These are phyloP conservation scores for Hyphodiscus hymeniophilus DNA, from an alignment of 495 filamentous ascomycete genomes.

Conservation along the genomic window DNA sequence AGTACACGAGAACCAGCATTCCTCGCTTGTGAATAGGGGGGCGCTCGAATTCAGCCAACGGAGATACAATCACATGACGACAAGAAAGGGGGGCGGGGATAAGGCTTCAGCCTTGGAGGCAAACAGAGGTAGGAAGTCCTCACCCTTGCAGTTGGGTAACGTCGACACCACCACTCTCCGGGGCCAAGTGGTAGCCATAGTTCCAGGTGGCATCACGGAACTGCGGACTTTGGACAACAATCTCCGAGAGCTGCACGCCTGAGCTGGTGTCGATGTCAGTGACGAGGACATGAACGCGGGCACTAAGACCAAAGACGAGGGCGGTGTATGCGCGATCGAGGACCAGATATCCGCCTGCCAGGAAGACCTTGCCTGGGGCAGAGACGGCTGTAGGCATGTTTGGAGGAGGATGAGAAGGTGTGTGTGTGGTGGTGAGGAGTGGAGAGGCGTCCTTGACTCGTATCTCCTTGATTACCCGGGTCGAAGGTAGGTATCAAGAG, in stretches of 20 bases:
- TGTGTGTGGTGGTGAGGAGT: background rate
- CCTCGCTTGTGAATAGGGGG: background rate
- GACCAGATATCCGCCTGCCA: constrained; percentile 91
- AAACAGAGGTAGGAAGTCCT: constrained; percentile 6
- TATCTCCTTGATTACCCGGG: no score
- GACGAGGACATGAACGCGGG: constrained; percentile 81
- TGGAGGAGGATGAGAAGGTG: background rate
- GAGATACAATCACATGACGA: constrained; percentile 10
- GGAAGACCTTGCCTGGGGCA: constrained; percentile 90
- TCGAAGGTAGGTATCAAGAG: no score
- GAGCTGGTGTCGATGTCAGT: constrained; percentile 49
- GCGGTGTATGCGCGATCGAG: constrained; percentile 83
- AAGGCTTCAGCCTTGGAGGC: constrained; percentile 1
- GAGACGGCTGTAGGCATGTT: constrained; percentile 53
- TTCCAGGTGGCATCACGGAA: constrained; percentile 81
- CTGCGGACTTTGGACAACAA: constrained; percentile 84
- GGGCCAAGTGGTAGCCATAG: constrained; percentile 63
- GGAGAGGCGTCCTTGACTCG: no score
- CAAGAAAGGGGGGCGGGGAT: constrained; percentile 1
- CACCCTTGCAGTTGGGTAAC: constrained; percentile 73
- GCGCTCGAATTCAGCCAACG: background rate
- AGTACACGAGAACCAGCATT: background rate
- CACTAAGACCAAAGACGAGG: constrained; percentile 89
- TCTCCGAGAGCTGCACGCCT: constrained; percentile 53
- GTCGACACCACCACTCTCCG: constrained; percentile 63